A percentile compares a stretch with the other conserved stretches of the same genome.
Evolutionary conservation across 306 rosid species (phyloP).

Genomic region (Prunus salicina): DNA sequence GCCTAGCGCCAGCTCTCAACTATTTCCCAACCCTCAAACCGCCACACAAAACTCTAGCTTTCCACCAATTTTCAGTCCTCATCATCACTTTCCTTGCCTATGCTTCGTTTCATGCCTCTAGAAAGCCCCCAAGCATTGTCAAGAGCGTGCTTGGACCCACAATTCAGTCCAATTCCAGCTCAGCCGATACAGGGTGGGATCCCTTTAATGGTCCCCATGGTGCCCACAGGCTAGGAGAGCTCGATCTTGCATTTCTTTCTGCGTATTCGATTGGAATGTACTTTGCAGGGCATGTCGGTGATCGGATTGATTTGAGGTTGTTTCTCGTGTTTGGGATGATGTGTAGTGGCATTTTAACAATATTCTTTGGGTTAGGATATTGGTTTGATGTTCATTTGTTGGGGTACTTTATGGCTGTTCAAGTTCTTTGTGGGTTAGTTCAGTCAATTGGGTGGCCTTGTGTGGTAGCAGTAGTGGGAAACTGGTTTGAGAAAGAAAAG

Average conservation of each 20-base stretch:
- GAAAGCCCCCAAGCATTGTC: slow-evolving; percentile 91
- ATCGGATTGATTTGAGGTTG: slow-evolving; percentile 76
- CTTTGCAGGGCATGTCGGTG: slow-evolving; percentile 81
- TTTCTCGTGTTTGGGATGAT: slow-evolving; percentile 85
- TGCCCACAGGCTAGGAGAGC: slow-evolving; percentile 71
- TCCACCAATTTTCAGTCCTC: slow-evolving; percentile 61
- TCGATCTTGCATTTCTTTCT: slow-evolving; percentile 80
- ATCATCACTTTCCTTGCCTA: slow-evolving; percentile 67
- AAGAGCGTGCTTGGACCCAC: slow-evolving; percentile 85
- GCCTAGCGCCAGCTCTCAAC: slow-evolving; percentile 54
- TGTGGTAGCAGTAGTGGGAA: slow-evolving; percentile 86
- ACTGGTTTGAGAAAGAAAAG: slow-evolving; percentile 77
- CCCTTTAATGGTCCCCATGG: slow-evolving; percentile 77
- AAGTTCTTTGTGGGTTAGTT: slow-evolving; percentile 78
- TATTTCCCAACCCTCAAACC: slow-evolving; percentile 62
- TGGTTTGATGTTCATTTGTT: slow-evolving; percentile 75
- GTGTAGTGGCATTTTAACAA: slow-evolving; percentile 75
- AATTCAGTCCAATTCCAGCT: slow-evolving; percentile 37
- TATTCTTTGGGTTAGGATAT: slow-evolving; percentile 77
- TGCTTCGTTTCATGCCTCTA: slow-evolving; percentile 85
- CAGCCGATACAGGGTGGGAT: slow-evolving; percentile 61
- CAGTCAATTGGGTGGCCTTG: slow-evolving; percentile 99
- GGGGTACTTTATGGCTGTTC: slow-evolving; percentile 68
- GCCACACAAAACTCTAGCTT: slow-evolving; percentile 67
- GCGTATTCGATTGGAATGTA: slow-evolving; percentile 83